Percentiles rank a stretch among this genome's conserved stretches.
Evolutionary conservation across 83 land plant genomes (phyloP).

Genomic region (Diphasiastrum complanatum): DNA sequence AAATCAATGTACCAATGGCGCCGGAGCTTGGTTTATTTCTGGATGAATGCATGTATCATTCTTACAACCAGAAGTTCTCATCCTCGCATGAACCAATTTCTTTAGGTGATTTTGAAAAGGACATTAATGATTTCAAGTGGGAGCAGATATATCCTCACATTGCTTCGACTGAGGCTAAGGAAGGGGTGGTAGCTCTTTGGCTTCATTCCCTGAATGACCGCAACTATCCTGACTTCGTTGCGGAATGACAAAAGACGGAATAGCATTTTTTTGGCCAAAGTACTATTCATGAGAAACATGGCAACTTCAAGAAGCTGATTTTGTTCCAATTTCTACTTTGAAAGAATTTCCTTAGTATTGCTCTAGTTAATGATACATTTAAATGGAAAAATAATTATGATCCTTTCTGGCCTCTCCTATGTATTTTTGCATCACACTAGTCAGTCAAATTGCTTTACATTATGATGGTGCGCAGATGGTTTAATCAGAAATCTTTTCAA

Average conservation of each 20-base stretch:
- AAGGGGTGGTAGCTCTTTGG: conserved; percentile 79
- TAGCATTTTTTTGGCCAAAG: not conserved
- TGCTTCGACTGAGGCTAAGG: conserved; percentile 74
- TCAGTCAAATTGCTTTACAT: no score
- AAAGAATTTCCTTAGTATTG: no score
- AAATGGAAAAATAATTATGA: no score
- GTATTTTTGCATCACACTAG: no score
- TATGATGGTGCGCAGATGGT: no score
- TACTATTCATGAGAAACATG: no score
- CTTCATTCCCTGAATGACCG: conserved; percentile 77
- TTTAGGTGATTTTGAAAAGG: conserved; percentile 49
- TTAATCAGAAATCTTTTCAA: no score
- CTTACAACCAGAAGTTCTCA: conserved; percentile 74
- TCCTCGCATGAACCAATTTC: conserved; percentile 73
- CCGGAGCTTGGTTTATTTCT: conserved; percentile 87
- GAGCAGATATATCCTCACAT: conserved; percentile 70
- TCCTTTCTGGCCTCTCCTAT: no score
- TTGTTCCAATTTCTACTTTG: no score
- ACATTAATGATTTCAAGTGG: conserved; percentile 63
- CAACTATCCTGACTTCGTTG: conserved; percentile 63
- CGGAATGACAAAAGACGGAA: conserved; percentile 18
- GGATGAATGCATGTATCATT: conserved; percentile 73
- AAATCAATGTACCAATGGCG: conserved; percentile 79
- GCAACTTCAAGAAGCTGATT: no score
- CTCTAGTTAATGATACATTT: no score